Conservation (phyloP, 345 rosid species). For the Psidium friedrichsthalianum region DNA sequence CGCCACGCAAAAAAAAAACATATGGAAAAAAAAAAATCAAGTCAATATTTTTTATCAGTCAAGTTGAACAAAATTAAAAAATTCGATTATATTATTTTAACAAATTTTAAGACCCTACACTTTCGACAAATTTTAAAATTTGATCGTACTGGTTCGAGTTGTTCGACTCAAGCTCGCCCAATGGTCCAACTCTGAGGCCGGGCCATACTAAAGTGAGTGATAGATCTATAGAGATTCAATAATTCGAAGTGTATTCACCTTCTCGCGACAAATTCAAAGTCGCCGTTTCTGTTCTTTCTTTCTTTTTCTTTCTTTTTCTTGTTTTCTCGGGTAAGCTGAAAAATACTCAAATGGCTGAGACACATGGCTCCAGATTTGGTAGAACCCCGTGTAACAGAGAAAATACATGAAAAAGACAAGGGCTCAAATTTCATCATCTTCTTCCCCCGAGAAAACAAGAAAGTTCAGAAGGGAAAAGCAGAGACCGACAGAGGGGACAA, state of each 20-base stretch:
- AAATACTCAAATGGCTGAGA: background rate
- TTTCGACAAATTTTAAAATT: too few species aligned
- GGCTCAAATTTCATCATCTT: background rate
- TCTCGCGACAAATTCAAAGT: background rate
- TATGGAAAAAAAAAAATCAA: too few species aligned
- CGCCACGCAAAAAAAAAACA: too few species aligned
- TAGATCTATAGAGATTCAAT: background rate
- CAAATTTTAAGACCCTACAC: too few species aligned
- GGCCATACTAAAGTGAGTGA: too few species aligned
- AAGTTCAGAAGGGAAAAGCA: background rate
- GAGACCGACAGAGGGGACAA: slow-evolving; percentile 3
- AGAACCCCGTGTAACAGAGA: background rate
- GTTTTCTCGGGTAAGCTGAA: background rate
- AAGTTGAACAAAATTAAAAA: too few species aligned
- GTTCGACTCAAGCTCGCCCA: background rate
- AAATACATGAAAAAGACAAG: background rate
- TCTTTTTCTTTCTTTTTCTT: background rate
- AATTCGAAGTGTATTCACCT: background rate
- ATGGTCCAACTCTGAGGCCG: background rate
- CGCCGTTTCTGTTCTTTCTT: background rate
- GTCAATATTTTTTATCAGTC: accelerated
- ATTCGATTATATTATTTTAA: too few species aligned
- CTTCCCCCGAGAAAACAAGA: background rate
- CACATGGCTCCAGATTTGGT: background rate
- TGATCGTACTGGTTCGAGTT: background rate